Evolutionary conservation across 1,284 basidiomycete genomes (phyloP), one percentile per base, ranked within the genome.

Genomic region (Meira miltonrushii): DNA sequence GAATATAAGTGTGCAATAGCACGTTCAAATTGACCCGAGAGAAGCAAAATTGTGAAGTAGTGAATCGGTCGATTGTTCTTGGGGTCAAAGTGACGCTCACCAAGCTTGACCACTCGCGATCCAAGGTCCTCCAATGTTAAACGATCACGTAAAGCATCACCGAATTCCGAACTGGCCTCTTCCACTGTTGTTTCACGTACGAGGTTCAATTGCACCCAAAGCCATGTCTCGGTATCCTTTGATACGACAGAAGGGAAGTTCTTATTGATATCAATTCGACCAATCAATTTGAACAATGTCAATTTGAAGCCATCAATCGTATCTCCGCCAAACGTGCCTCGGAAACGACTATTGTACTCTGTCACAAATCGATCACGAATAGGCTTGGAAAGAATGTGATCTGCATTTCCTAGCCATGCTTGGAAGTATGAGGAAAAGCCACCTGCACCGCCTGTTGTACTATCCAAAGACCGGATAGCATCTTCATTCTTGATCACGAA

Each of bases 121-220:
- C 86, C 86, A 1, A 98, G 82, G 39, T 88, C 88, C 37, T 86
- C 84, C 28, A 97, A 82, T 15, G 90, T 90, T 58, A 88, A 84
- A 54, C 78, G 77, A 57, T 83, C 82, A 13, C 68, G 65, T 19
- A 68, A 61, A 33, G 59, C 55, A 38, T 49, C 55, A 15, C 48
- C 48, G 5, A 53, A 19, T 17, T 53, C 50, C 4, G 38, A 21
- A n/a, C 19, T 19, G 8, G 38, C 19, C 23, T 53, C 38, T 39
- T 51, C 56, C 11, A 62, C 64, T 53, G 72, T 73, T 13, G 65
- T 56, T 67, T 85, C 84, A 47, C 81, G 72, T 12, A 83, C 80
- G 37, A 97, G 88, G 15, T 86, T 84, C 17, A 98, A 84, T 81
- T 99, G 94, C 81, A 95, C 86, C 94, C 94, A 99, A 39, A 97